Percentiles rank a stretch among this genome's conserved stretches.
phyloP scores from a whole-genome alignment of 2,329 filamentous ascomycete genomes.

The Aspergillus chevalieri region DNA sequence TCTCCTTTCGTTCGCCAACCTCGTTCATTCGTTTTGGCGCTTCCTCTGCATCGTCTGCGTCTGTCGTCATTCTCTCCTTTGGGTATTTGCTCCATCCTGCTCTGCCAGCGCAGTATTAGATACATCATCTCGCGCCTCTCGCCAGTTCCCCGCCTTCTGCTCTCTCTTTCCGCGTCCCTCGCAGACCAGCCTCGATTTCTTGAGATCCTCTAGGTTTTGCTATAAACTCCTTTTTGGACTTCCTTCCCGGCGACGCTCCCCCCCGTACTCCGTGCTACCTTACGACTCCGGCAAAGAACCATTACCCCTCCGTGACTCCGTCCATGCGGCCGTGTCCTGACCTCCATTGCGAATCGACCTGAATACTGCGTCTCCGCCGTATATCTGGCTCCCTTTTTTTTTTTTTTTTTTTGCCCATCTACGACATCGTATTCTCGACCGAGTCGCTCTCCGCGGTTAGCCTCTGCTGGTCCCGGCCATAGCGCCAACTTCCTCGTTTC shows the following conservation, averaged over 20 bases:
- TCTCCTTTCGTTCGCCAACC: neutral
- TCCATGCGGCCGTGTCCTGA: conserved; percentile 11
- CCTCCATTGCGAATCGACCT: neutral
- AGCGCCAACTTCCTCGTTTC: conserved; percentile 9
- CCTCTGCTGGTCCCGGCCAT: neutral
- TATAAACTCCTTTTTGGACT: neutral
- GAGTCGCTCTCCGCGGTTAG: neutral
- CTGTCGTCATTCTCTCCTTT: conserved; percentile 1
- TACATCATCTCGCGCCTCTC: neutral
- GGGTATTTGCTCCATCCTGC: neutral
- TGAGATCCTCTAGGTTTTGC: neutral
- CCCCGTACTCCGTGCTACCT: neutral
- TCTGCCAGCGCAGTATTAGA: neutral
- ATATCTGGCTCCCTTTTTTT: neutral
- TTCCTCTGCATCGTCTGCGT: neutral
- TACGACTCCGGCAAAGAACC: neutral
- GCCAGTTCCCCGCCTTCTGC: neutral
- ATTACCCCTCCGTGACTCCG: neutral
- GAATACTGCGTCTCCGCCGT: neutral
- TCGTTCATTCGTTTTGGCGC: neutral
- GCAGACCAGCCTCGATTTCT: neutral
- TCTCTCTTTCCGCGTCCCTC: neutral
- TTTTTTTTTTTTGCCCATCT: neutral
- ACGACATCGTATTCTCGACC: neutral
- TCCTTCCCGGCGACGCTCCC: neutral